Percentiles rank a stretch among this genome's conserved stretches.
Conservation (phyloP, 495 filamentous ascomycete genomes). For the Aspergillus diversus region DNA sequence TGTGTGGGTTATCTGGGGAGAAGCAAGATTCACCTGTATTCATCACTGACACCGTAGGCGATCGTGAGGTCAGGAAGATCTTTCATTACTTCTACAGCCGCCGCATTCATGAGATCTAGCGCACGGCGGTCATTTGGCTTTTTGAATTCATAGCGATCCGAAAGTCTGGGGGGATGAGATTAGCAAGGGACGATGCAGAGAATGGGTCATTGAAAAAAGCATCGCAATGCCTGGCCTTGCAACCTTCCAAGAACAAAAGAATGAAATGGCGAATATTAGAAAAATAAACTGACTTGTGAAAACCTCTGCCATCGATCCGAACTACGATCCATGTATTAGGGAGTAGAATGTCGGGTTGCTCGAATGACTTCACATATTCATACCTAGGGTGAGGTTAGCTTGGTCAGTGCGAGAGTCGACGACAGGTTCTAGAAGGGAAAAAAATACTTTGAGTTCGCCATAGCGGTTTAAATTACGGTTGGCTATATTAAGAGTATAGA, state of each 20-base stretch:
- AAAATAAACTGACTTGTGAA: slow-evolving; percentile 72
- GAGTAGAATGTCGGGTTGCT: slow-evolving; percentile 76
- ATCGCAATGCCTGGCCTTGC: neutral
- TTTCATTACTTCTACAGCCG: slow-evolving; percentile 78
- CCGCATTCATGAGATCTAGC: slow-evolving; percentile 91
- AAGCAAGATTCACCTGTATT: slow-evolving; percentile 69
- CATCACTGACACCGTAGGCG: slow-evolving; percentile 91
- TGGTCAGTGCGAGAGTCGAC: neutral
- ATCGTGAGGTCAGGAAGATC: slow-evolving; percentile 84
- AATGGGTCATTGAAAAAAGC: neutral
- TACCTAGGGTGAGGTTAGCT: slow-evolving; percentile 55
- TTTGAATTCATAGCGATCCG: slow-evolving; percentile 76
- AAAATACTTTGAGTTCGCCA: slow-evolving; percentile 64
- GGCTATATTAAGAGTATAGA: neutral
- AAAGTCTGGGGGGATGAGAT: slow-evolving; percentile 57
- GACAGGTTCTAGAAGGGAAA: neutral
- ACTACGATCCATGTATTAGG: slow-evolving; percentile 94
- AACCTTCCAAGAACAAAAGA: neutral
- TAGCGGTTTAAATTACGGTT: neutral
- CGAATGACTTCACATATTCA: slow-evolving; percentile 90
- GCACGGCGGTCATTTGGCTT: slow-evolving; percentile 93
- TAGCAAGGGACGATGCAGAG: slow-evolving; percentile 1
- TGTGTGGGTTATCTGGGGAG: neutral
- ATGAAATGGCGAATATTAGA: slow-evolving; percentile 2
- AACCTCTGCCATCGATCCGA: slow-evolving; percentile 88